A percentile compares a stretch with the other conserved stretches of the same genome.
These are phyloP conservation scores for Penicillium polonicum DNA, from an alignment of 2,329 filamentous ascomycete species.

Conservation along the genomic window DNA sequence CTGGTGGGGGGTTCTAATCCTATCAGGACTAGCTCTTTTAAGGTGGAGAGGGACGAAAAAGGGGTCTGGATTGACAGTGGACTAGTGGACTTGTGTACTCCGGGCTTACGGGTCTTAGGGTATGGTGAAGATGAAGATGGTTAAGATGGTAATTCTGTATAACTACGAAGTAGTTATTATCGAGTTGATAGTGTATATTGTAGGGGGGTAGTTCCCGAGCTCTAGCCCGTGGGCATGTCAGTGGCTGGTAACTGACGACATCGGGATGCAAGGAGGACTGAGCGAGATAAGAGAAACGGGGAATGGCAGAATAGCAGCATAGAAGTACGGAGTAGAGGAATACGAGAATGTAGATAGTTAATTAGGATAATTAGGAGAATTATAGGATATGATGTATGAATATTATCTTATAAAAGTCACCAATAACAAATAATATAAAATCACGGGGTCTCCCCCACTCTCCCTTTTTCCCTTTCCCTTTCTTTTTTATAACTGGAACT, in stretches of 20 bases:
- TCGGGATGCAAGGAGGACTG: constrained; percentile 9
- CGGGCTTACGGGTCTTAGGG: not conserved
- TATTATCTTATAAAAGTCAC: not conserved
- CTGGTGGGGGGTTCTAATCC: not conserved
- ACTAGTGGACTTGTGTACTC: not conserved
- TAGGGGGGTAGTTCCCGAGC: not conserved
- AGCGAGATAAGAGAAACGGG: not conserved
- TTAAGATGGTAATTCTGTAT: not conserved
- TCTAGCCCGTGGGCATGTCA: constrained; percentile 2
- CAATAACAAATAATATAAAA: not conserved
- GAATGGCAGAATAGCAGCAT: not conserved
- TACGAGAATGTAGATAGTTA: not conserved
- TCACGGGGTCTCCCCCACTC: not conserved
- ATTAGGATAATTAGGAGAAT: too few species aligned
- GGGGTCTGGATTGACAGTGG: constrained; percentile 1
- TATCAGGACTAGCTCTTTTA: not conserved
- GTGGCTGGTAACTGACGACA: constrained; percentile 13
- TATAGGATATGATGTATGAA: not conserved
- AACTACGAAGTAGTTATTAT: too few species aligned
- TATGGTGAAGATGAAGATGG: not conserved
- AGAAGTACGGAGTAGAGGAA: not conserved
- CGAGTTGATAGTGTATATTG: not conserved
- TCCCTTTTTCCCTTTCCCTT: constrained; percentile 11
- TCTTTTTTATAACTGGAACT: not conserved
- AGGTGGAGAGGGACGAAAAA: not conserved